These are phyloP conservation scores for Collybiopsis confluens DNA, from an alignment of 768 basidiomycete species.

Conservation along the genomic window DNA sequence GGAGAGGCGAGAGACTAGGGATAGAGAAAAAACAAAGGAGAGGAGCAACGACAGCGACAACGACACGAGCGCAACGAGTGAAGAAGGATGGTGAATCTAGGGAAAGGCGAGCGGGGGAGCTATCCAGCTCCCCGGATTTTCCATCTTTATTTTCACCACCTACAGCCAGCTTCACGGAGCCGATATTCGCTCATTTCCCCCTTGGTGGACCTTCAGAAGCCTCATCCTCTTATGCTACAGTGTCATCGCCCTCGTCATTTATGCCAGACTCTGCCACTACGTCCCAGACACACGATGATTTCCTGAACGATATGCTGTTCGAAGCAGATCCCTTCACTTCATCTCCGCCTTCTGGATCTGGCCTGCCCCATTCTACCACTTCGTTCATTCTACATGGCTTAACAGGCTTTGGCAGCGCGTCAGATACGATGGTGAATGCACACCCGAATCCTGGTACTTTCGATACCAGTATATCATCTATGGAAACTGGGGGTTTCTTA, in stretches of 20 bases:
- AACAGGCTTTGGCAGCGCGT: too few relatives aligned
- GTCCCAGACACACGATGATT: background rate
- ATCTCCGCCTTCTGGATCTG: background rate
- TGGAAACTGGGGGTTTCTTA: conserved; percentile 4
- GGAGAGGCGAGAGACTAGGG: background rate
- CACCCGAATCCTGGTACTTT: too few relatives aligned
- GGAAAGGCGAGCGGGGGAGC: too few relatives aligned
- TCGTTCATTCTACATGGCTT: background rate
- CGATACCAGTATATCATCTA: background rate
- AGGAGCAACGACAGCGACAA: background rate
- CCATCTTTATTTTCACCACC: too few relatives aligned
- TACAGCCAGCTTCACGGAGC: too few relatives aligned
- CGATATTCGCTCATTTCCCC: too few relatives aligned
- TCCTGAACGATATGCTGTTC: background rate
- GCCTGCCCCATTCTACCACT: background rate
- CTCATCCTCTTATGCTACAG: background rate
- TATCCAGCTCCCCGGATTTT: too few relatives aligned
- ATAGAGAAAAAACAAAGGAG: background rate
- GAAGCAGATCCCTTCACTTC: background rate
- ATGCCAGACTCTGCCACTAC: background rate
- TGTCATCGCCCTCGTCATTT: background rate
- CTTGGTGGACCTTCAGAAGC: too few relatives aligned
- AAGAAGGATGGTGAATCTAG: too few relatives aligned
- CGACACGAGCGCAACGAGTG: too few relatives aligned
- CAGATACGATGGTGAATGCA: too few relatives aligned